Percentiles rank a stretch among this genome's conserved stretches.
Evolutionary conservation across 2,329 filamentous ascomycete species (phyloP).

Genomic region (Alternaria sp.): DNA sequence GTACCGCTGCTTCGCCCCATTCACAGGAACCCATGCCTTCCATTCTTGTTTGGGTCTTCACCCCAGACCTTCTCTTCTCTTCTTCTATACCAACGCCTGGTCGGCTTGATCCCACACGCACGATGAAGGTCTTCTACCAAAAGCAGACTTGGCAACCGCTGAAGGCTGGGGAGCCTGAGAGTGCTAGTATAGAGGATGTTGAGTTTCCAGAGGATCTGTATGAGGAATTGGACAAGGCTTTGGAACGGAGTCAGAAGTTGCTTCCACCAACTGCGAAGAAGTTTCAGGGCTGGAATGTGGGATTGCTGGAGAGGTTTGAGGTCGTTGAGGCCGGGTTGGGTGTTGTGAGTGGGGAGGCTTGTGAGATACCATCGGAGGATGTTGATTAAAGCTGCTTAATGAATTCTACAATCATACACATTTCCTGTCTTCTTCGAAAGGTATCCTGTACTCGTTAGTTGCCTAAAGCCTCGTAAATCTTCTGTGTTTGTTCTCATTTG

Average conservation of each 20-base stretch:
- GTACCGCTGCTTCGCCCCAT: slow-evolving; percentile 18
- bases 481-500: neutral
- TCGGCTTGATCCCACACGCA: slow-evolving; percentile 55
- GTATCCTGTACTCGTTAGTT: neutral
- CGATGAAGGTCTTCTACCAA: slow-evolving; percentile 67
- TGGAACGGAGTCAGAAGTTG: slow-evolving; percentile 61
- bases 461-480: no score
- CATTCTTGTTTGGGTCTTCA: slow-evolving; percentile 66
- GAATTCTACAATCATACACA: neutral
- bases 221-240: slow-evolving; percentile 52
- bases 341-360: neutral
- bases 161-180: slow-evolving; percentile 48
- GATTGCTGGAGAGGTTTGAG: slow-evolving; percentile 66
- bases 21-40: slow-evolving; percentile 25
- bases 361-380: slow-evolving; percentile 10
- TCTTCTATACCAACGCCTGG: slow-evolving; percentile 49
- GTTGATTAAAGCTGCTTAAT: slow-evolving; percentile 7
- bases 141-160: slow-evolving; percentile 34
- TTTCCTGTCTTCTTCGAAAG: neutral
- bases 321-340: slow-evolving; percentile 26
- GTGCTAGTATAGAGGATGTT: slow-evolving; percentile 60
- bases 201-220: slow-evolving; percentile 63
- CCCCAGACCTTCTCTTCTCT: slow-evolving; percentile 66
- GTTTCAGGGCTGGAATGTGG: slow-evolving; percentile 74
- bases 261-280: slow-evolving; percentile 65